A percentile compares a stretch with the other conserved stretches of the same genome.
Evolutionary conservation across 2,329 filamentous ascomycete genomes (phyloP).

Genomic region (Arachnomyces sp.): DNA sequence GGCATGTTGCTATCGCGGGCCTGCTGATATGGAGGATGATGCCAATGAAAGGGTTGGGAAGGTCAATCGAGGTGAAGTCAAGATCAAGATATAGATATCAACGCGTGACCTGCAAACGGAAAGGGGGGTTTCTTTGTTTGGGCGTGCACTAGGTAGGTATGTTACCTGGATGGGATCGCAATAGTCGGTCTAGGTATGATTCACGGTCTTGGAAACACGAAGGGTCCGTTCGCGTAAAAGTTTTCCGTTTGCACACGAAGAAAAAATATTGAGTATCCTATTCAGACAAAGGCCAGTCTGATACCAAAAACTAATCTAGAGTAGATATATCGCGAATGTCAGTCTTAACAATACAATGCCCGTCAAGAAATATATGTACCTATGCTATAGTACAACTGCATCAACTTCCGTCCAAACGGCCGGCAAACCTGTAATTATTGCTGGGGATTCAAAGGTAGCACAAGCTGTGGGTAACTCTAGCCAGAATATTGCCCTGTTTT

Average conservation of each 20-base stretch:
- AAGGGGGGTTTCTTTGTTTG: not conserved
- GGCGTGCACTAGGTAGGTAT: not conserved
- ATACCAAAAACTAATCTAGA: too few species aligned
- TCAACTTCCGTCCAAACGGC: conserved; percentile 2
- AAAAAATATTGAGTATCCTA: too few species aligned
- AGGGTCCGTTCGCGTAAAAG: too few species aligned
- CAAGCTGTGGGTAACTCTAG: not conserved
- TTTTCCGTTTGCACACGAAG: too few species aligned
- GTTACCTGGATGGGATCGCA: not conserved
- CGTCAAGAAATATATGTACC: conserved; percentile 3
- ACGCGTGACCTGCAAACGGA: not conserved
- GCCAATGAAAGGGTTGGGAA: too few species aligned
- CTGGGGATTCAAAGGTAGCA: not conserved
- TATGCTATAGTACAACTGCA: not conserved
- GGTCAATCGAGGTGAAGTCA: too few species aligned
- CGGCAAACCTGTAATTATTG: not conserved
- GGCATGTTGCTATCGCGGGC: conserved; percentile 5
- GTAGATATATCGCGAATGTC: too few species aligned
- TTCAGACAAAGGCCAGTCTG: too few species aligned
- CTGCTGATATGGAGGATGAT: not conserved
- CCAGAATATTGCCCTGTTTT: conserved; percentile 13
- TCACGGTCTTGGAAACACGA: too few species aligned
- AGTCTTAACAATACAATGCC: conserved; percentile 5
- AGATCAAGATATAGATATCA: too few species aligned
- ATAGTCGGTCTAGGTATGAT: not conserved